A percentile compares a stretch with the other conserved stretches of the same genome.
Conservation (phyloP, 257 asterid genomes). For the Salvia rosmarinus region DNA sequence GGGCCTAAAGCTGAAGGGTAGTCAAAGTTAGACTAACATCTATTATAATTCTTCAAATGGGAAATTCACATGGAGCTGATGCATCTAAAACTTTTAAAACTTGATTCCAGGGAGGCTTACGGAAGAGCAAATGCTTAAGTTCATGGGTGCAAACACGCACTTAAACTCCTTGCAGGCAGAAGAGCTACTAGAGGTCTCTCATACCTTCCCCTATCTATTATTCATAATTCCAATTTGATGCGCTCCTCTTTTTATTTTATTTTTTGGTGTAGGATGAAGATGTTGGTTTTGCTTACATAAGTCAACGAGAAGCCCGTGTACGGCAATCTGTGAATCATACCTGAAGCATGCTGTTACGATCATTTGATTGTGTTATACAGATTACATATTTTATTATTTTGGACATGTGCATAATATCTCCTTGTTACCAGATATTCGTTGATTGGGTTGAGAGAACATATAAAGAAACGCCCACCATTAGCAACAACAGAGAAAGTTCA, state of each 20-base stretch:
- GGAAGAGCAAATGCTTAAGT: conserved; percentile 96
- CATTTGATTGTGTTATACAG: conserved; percentile 2
- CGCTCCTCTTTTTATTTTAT: conserved; percentile 18
- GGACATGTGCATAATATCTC: not conserved
- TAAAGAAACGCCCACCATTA: conserved; percentile 98
- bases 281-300: conserved; percentile 87
- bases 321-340: conserved; percentile 40
- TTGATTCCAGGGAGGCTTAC: conserved; percentile 85
- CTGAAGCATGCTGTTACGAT: conserved; percentile 19
- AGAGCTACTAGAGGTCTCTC: conserved; percentile 75
- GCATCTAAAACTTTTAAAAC: conserved; percentile 21
- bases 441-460: conserved; percentile 86
- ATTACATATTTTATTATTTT: not conserved
- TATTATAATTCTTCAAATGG: not conserved
- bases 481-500: conserved; percentile 96
- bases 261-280: conserved; percentile 68
- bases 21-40: conserved; percentile 3
- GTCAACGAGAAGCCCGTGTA: conserved; percentile 98
- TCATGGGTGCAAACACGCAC: conserved; percentile 88
- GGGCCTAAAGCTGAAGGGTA: conserved; percentile 12
- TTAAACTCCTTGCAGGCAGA: conserved; percentile 76
- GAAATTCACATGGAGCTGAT: not conserved
- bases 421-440: conserved; percentile 63
- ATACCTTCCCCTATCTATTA: too few relatives aligned
- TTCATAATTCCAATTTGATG: conserved; percentile 14